Percentiles rank a stretch among this genome's conserved stretches.
Evolutionary conservation across 2,329 filamentous ascomycete genomes (phyloP).

Genomic region (Microcyclosporella mali): DNA sequence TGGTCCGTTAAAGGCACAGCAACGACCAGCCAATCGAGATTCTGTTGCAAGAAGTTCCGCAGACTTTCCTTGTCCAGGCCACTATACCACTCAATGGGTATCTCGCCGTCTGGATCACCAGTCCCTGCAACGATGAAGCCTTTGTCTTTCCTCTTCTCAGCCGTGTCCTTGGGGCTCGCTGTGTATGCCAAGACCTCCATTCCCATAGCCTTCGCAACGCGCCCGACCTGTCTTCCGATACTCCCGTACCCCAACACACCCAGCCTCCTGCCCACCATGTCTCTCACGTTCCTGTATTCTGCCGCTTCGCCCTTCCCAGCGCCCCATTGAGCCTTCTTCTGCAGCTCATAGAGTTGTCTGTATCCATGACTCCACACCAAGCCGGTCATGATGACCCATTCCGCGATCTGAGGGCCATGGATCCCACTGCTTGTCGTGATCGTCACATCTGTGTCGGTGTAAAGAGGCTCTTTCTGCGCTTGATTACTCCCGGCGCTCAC

Average conservation of each 20-base stretch:
- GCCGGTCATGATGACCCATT: constrained; percentile 61
- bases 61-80: constrained; percentile 48
- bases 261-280: constrained; percentile 53
- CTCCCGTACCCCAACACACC: constrained; percentile 58
- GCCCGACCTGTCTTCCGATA: constrained; percentile 52
- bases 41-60: constrained; percentile 49
- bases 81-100: constrained; percentile 53
- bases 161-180: constrained; percentile 59
- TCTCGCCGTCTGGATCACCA: constrained; percentile 51
- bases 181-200: constrained; percentile 72
- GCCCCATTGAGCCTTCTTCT: constrained; percentile 52
- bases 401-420: constrained; percentile 59
- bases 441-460: constrained; percentile 47
- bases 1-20: constrained; percentile 51
- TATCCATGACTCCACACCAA: constrained; percentile 53
- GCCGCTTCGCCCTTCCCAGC: constrained; percentile 13
- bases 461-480: constrained; percentile 47
- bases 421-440: constrained; percentile 52
- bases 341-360: constrained; percentile 49
- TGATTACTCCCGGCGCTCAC: constrained; percentile 55
- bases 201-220: constrained; percentile 43
- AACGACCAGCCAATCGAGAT: constrained; percentile 53
- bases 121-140: constrained; percentile 65
- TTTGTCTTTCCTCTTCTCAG: constrained; percentile 56
- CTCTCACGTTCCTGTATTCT: constrained; percentile 35